Conservation (phyloP, 176 grass and related monocot genomes). For the Paspalum vaginatum region DNA sequence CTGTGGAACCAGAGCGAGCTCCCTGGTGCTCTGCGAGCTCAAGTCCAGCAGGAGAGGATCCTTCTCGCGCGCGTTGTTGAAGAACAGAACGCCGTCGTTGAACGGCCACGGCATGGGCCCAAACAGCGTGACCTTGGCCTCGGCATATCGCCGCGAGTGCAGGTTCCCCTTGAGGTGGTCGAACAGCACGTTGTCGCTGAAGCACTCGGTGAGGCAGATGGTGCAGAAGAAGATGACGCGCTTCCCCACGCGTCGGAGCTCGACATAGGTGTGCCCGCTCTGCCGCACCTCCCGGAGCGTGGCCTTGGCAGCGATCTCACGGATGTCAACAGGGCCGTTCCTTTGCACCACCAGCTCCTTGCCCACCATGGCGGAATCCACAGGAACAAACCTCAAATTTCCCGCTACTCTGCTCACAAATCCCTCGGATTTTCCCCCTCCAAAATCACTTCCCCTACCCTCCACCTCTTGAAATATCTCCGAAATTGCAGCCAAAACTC, state of each 20-base stretch:
- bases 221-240: conserved; percentile 97
- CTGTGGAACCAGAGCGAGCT: conserved; percentile 59
- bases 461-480: not conserved
- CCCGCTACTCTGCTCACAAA: conserved; percentile 1
- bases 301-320: conserved; percentile 78
- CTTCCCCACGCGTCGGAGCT: conserved; percentile 74
- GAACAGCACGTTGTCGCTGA: conserved; percentile 88
- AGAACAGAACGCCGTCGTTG: conserved; percentile 95
- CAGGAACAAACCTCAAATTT: not conserved
- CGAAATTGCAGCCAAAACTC: conserved; percentile 20
- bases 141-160: conserved; percentile 64
- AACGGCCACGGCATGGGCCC: conserved; percentile 95
- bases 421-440: conserved; percentile 22
- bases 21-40: conserved; percentile 43
- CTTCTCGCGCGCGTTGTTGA: conserved; percentile 58
- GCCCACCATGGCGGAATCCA: conserved; percentile 63
- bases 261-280: conserved; percentile 87
- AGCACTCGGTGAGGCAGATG: conserved; percentile 94
- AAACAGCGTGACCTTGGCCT: conserved; percentile 90
- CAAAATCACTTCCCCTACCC: not conserved
- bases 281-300: conserved; percentile 86
- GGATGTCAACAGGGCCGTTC: conserved; percentile 71
- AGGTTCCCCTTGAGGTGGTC: conserved; percentile 91
- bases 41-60: conserved; percentile 49
- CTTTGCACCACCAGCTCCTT: conserved; percentile 66